Evolutionary conservation across 2,329 filamentous ascomycete genomes (phyloP), one percentile per base, ranked within the genome.

Genomic region (Sarocladium strictum): DNA sequence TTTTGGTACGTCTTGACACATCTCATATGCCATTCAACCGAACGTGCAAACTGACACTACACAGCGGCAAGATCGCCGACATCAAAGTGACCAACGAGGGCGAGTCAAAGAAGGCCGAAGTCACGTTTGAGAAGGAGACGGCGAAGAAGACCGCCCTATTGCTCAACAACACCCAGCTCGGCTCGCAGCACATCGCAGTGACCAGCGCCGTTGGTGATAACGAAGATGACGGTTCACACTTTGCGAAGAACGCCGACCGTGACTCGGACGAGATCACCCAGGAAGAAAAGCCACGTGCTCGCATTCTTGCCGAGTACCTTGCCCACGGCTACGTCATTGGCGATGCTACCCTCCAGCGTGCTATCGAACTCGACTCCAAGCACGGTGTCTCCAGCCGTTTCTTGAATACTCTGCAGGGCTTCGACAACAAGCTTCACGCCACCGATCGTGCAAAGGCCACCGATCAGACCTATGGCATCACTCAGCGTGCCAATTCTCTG

Each of bases 141-240:
- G 94, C 94, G 52, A 92, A 93, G 57, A 97, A 96, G 79, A 99
- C 94, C 21, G 94, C 94, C 24, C 88, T 97, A 38, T 88, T 99
- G 57, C 86, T 99, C 60, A 93, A 97, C 76, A 95, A 96, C 79
- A 99, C 94, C 53, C 89, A 96, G 73, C 87, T 99, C 52, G 92
- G 92, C 59, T 76, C 87, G 57, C 90, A 92, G 61, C 85, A 94
- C 66, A 95, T 99, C 67, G 79, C 83, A 55, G 82, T 91, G 50
- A 81, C 86, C 41, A 81, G 84, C 60, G 81, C 81, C 52, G 77
- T 87, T 59, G 86, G 85, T 60, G 79, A 88, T 55, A 73, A 82
- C 53, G 80, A 81, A 52, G 84, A 88, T 59, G 83, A 87, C 60
- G 74, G 76, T 54, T 74, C 81, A 49, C 76, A 78, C 58, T 70